These are phyloP conservation scores for Arabidopsis hybrid DNA, from an alignment of 441 rosid species.

Conservation along the genomic window DNA sequence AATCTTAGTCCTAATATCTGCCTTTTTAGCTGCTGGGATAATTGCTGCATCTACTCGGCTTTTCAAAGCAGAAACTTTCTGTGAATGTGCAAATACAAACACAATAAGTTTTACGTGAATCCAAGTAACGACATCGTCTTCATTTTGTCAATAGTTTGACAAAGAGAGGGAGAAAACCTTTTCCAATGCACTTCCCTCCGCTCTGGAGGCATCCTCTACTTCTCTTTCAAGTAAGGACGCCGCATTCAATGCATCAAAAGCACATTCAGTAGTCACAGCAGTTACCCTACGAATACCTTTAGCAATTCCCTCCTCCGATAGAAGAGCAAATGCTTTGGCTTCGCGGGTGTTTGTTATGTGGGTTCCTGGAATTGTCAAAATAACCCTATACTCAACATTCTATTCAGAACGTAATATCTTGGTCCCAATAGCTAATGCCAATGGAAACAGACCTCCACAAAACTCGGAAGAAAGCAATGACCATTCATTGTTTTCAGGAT, in stretches of 20 bases:
- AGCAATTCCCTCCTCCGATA: conserved; percentile 97
- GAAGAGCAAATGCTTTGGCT: conserved; percentile 93
- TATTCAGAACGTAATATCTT: background rate
- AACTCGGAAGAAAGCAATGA: conserved; percentile 77
- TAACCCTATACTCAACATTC: conserved; percentile 31
- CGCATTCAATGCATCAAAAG: conserved; percentile 70
- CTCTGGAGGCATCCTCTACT: conserved; percentile 65
- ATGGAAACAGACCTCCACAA: conserved; percentile 77
- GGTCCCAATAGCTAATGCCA: conserved; percentile 6
- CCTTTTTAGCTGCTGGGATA: conserved; percentile 92
- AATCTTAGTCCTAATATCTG: conserved; percentile 83
- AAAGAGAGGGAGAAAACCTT: conserved; percentile 59
- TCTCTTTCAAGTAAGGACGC: conserved; percentile 75
- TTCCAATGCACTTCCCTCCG: conserved; percentile 77
- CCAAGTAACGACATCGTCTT: background rate
- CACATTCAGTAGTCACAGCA: conserved; percentile 87
- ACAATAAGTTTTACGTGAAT: conserved; percentile 23
- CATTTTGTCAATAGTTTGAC: background rate
- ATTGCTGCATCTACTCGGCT: conserved; percentile 71
- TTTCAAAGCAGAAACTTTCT: conserved; percentile 90
- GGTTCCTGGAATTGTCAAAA: conserved; percentile 59
- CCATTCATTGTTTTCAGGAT: conserved; percentile 90
- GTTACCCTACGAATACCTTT: conserved; percentile 91
- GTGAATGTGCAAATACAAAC: conserved; percentile 32
- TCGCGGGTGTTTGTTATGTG: conserved; percentile 91